Conservation (phyloP, 371 early-diverging fungal genomes). For the Sporodiniella umbellata region DNA sequence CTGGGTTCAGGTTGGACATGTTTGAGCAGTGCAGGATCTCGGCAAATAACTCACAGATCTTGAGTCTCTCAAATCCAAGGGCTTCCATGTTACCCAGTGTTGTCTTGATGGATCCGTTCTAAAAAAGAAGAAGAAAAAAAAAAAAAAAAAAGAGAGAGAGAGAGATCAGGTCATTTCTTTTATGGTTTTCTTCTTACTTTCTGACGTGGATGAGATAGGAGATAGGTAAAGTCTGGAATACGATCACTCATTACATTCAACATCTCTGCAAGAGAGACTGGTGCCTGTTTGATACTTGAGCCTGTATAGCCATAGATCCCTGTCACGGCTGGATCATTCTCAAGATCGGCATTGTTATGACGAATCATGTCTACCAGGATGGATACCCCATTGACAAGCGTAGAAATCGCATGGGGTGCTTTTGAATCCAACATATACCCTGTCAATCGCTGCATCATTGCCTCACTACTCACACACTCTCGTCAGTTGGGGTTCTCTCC, state of each 20-base stretch:
- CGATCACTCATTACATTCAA: conserved; percentile 72
- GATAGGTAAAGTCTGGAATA: conserved; percentile 59
- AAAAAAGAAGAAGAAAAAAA: background rate
- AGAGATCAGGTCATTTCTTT: too few relatives aligned
- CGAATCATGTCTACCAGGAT: conserved; percentile 94
- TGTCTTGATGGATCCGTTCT: conserved; percentile 55
- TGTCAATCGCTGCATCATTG: conserved; percentile 68
- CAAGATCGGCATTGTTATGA: conserved; percentile 68
- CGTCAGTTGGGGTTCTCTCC: background rate
- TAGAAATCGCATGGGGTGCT: conserved; percentile 71
- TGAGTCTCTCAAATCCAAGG: conserved; percentile 88
- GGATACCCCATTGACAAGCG: conserved; percentile 84
- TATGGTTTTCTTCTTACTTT: too few relatives aligned
- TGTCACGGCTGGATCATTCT: conserved; percentile 23
- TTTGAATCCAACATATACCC: conserved; percentile 84
- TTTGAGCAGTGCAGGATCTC: conserved; percentile 87
- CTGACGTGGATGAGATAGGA: conserved; percentile 57
- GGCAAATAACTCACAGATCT: conserved; percentile 93
- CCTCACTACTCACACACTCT: conserved; percentile 38
- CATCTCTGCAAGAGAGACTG: conserved; percentile 72
- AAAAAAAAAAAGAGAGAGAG: background rate
- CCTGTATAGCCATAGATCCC: conserved; percentile 26
- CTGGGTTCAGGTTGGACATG: conserved; percentile 63
- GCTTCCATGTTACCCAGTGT: conserved; percentile 69
- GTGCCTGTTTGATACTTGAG: conserved; percentile 1